Conservation (phyloP, 257 asterid genomes). For the Petunia secreta region DNA sequence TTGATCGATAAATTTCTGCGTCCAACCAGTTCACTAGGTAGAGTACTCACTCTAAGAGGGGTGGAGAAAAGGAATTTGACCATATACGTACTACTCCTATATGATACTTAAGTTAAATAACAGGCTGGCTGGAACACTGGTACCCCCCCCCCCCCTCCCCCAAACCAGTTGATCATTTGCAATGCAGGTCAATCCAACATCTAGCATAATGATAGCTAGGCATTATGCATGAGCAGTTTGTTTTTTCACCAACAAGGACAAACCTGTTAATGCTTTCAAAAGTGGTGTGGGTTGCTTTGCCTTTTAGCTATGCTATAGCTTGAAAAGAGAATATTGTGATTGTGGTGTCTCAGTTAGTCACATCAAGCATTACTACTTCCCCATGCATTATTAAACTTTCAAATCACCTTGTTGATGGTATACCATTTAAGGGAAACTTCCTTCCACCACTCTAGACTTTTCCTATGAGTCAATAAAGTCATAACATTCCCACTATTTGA, state of each 20-base stretch:
- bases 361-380: conserved; percentile 34
- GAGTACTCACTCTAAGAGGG: too few species aligned
- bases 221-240: background rate
- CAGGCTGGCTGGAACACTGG: too few species aligned
- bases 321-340: conserved; percentile 42
- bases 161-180: too few species aligned
- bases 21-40: too few species aligned
- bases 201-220: background rate
- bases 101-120: too few species aligned
- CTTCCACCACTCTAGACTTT: background rate
- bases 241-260: background rate
- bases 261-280: background rate
- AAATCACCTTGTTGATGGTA: background rate
- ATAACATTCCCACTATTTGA: background rate
- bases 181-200: too few species aligned
- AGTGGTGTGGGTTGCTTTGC: conserved; percentile 19
- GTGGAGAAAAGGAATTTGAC: too few species aligned
- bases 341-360: conserved; percentile 41
- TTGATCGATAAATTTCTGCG: too few species aligned
- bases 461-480: background rate
- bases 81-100: too few species aligned
- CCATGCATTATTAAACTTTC: conserved; percentile 33
- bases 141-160: too few species aligned
- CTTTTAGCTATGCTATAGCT: conserved; percentile 12
- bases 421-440: conserved; percentile 1